Evolutionary conservation across 169 alveolate species (phyloP).

Genomic region (Eimeria maxima): DNA sequence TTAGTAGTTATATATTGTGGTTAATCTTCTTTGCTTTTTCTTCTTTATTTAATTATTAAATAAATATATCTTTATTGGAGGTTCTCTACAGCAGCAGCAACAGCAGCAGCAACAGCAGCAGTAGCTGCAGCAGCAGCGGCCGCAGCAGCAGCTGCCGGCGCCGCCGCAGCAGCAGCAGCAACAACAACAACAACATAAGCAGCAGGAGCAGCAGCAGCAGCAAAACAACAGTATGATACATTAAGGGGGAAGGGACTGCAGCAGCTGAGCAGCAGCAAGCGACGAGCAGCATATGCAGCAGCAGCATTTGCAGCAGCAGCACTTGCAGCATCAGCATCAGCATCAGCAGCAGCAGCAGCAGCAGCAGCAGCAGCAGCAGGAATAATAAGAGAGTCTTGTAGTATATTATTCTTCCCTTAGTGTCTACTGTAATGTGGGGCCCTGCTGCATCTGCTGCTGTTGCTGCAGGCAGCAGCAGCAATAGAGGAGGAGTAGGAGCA

Average conservation of each 20-base stretch:
- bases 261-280: too few relatives aligned
- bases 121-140: neutral
- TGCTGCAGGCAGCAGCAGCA: slow-evolving; percentile 87
- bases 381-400: neutral
- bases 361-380: slow-evolving; percentile 21
- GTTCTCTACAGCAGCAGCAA: neutral
- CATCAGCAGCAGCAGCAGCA: slow-evolving; percentile 21
- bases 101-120: slow-evolving; percentile 9
- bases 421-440: too few relatives aligned
- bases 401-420: too few relatives aligned
- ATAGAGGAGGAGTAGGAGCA: slow-evolving; percentile 89
- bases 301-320: neutral
- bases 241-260: too few relatives aligned
- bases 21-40: neutral
- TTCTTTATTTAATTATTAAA: too few relatives aligned
- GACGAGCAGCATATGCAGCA: neutral
- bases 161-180: neutral
- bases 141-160: neutral
- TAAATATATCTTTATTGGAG: too few relatives aligned
- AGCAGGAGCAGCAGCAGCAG: neutral
- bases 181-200: neutral
- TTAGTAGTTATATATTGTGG: neutral
- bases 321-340: neutral
- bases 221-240: too few relatives aligned
- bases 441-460: neutral